Percentiles rank a stretch among this genome's conserved stretches.
phyloP scores from a whole-genome alignment of 2,329 filamentous ascomycete genomes.

The Colletotrichum liaoningense region DNA sequence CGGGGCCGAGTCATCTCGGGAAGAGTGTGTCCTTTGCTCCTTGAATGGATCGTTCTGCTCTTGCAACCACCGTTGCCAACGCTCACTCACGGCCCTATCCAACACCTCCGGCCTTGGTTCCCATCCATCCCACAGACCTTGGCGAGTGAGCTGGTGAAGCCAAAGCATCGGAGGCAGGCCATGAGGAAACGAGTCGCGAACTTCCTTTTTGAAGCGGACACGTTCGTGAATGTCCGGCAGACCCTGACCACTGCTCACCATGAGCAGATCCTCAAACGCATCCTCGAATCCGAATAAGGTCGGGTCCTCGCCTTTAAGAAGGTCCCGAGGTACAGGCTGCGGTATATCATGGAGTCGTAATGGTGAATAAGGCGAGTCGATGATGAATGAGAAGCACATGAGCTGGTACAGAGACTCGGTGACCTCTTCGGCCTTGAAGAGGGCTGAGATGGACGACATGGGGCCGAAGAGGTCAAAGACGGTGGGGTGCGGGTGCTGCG shows the following conservation, averaged over 20 bases:
- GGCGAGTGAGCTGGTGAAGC: slow-evolving; percentile 42
- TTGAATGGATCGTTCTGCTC: slow-evolving; percentile 33
- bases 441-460: slow-evolving; percentile 23
- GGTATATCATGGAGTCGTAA: slow-evolving; percentile 56
- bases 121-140: slow-evolving; percentile 38
- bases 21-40: not conserved
- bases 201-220: slow-evolving; percentile 49
- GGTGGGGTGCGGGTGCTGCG: slow-evolving; percentile 14
- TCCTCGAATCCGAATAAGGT: slow-evolving; percentile 64
- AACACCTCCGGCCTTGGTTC: slow-evolving; percentile 29
- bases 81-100: slow-evolving; percentile 30
- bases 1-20: not conserved
- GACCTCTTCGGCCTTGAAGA: slow-evolving; percentile 29
- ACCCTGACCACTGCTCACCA: slow-evolving; percentile 54
- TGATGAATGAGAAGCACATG: slow-evolving; percentile 48
- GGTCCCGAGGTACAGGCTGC: slow-evolving; percentile 59
- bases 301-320: slow-evolving; percentile 49
- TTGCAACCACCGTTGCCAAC: slow-evolving; percentile 35
- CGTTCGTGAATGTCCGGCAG: slow-evolving; percentile 53
- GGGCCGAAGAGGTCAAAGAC: slow-evolving; percentile 27
- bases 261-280: slow-evolving; percentile 68
- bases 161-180: slow-evolving; percentile 57
- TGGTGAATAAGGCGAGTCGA: slow-evolving; percentile 57
- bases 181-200: slow-evolving; percentile 51
- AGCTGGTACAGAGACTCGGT: slow-evolving; percentile 35